phyloP scores from a whole-genome alignment of 108 stramenopile species.

The Nannochloropsis salina region DNA sequence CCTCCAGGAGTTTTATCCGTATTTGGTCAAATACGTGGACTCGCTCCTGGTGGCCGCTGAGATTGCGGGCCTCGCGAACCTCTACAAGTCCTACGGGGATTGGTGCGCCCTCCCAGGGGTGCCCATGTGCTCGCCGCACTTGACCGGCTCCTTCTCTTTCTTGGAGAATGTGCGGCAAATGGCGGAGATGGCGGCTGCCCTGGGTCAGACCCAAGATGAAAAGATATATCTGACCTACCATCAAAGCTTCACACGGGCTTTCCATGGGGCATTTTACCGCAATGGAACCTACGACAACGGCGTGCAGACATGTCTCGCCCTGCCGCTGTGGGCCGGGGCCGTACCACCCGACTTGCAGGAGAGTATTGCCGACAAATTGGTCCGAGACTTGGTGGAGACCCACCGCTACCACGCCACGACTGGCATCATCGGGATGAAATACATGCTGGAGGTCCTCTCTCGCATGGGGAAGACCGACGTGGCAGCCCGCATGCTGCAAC shows the following conservation, averaged over 20 bases:
- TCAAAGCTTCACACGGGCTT: background rate
- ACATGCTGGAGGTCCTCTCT: conserved; percentile 36
- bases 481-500: conserved; percentile 36
- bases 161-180: background rate
- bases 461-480: conserved; percentile 34
- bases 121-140: conserved; percentile 10
- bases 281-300: conserved; percentile 1
- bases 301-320: background rate
- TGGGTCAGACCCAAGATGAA: background rate
- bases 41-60: background rate
- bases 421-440: conserved; percentile 48
- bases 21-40: background rate
- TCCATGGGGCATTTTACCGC: background rate
- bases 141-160: conserved; percentile 1
- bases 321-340: background rate
- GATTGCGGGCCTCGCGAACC: background rate
- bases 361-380: conserved; percentile 23
- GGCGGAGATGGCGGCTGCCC: background rate
- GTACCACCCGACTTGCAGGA: conserved; percentile 33
- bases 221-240: background rate
- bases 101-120: background rate
- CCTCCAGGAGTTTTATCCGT: background rate
- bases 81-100: background rate
- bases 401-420: conserved; percentile 36
- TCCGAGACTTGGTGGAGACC: conserved; percentile 39